Evolutionary conservation across 495 filamentous ascomycete genomes (phyloP), one percentile per base, ranked within the genome.

Genomic region (Neurospora africana): DNA sequence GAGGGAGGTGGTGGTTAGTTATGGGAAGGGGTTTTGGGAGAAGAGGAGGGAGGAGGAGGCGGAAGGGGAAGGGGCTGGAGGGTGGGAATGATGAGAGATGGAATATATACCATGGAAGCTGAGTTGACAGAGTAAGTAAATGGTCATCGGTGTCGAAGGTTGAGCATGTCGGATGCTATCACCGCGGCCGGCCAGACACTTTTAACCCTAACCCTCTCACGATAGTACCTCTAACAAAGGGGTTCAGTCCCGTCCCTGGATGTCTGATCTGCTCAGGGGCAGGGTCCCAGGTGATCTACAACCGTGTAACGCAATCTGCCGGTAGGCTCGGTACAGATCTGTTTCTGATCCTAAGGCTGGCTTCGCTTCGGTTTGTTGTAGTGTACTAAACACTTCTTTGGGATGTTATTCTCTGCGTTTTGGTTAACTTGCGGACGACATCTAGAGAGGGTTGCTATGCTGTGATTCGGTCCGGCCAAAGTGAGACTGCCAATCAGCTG

Each of bases 1-100:
- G 1, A 72, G 75, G 73, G 78, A 80, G 76, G 58, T 92, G 58
- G 79, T 89, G 67, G 87, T 92, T 15, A 91, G 85, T 79, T 92
- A 92, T 82, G 90, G 90, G 47, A 90, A 89, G 78, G 90, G 89
- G 10, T 92, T 90, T 80, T 92, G 90, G 76, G 74, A 70, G 71
- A 68, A 35, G 67, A 70, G 76, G 74, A 72, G 53, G 70, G 69
- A 40, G 58, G 74, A 53, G 87, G 82, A 81, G 44, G 83, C 72
- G 47, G 39, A 61, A 39, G 41, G 41, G 19, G 19, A 71, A 71
- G 17, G 70, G 30, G 23, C n/a, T n/a, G n/a, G n/a, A n/a, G n/a
- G n/a, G n/a, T n/a, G n/a, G n/a, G n/a, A n/a, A n/a, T n/a, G n/a
- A n/a, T n/a, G n/a, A n/a, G n/a, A n/a, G n/a, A 44, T 44, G 43